Evolutionary conservation across 2,329 filamentous ascomycete genomes (phyloP).

Genomic region (Colletotrichum coccodes): DNA sequence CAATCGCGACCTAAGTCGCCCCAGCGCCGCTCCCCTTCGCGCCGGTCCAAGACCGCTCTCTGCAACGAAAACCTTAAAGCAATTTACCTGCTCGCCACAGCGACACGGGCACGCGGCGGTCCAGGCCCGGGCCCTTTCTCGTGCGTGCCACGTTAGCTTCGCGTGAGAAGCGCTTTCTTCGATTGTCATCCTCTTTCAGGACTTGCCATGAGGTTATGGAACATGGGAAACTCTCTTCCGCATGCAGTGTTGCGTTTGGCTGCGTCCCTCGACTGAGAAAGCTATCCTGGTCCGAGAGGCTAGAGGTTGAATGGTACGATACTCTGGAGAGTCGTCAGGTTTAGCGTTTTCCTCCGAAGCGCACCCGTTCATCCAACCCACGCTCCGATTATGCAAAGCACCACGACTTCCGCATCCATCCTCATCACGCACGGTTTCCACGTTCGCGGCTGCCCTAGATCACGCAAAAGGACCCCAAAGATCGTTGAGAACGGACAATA

Average conservation of each 20-base stretch:
- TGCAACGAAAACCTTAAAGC: background rate
- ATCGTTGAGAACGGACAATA: background rate
- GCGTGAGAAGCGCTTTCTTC: background rate
- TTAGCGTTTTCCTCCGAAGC: background rate
- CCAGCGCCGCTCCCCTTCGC: background rate
- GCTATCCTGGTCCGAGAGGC: background rate
- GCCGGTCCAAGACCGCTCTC: background rate
- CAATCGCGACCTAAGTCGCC: background rate
- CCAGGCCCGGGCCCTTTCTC: background rate
- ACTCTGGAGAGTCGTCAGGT: background rate
- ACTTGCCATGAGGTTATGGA: background rate
- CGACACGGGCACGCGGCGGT: background rate
- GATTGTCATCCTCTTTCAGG: background rate
- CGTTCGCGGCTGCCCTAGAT: background rate
- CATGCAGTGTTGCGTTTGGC: background rate
- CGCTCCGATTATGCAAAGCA: background rate
- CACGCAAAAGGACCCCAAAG: background rate
- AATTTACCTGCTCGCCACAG: background rate
- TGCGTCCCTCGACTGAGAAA: background rate
- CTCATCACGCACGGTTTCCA: background rate
- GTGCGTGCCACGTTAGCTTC: constrained; percentile 13
- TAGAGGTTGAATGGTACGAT: background rate
- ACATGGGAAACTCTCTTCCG: background rate
- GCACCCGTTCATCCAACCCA: background rate
- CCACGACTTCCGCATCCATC: background rate